phyloP scores from a whole-genome alignment of 2,329 filamentous ascomycete species.

The Colletotrichum limetticola region DNA sequence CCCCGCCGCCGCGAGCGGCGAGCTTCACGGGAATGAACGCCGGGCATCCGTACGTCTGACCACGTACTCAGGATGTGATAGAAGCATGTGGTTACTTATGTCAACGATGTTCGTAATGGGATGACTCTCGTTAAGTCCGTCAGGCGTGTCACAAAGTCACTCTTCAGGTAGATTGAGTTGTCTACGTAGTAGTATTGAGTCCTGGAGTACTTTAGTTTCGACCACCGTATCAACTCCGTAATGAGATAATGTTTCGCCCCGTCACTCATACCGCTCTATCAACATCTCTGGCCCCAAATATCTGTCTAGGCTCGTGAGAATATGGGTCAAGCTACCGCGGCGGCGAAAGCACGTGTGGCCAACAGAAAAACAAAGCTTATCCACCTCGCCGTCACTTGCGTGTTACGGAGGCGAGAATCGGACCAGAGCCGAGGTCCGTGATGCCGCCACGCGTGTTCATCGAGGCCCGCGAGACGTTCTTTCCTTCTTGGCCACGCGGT shows the following conservation, averaged over 20 bases:
- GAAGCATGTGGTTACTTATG: neutral
- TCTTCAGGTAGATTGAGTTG: neutral
- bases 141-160: neutral
- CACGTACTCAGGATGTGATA: neutral
- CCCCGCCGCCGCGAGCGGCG: neutral
- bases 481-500: neutral
- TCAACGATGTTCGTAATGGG: neutral
- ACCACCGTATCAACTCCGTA: neutral
- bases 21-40: constrained; percentile 3
- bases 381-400: too few relatives aligned
- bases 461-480: neutral
- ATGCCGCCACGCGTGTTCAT: neutral
- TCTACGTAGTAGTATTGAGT: neutral
- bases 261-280: neutral
- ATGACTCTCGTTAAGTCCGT: neutral
- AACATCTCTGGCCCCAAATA: neutral
- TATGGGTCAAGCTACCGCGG: too few relatives aligned
- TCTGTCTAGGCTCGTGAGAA: neutral
- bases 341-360: neutral
- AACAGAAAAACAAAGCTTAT: neutral
- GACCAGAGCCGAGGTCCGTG: neutral
- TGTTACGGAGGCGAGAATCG: constrained; percentile 1
- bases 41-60: neutral
- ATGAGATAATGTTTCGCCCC: neutral
- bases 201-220: neutral